Conservation (phyloP, 768 basidiomycete species). For the Pluteus cervinus region DNA sequence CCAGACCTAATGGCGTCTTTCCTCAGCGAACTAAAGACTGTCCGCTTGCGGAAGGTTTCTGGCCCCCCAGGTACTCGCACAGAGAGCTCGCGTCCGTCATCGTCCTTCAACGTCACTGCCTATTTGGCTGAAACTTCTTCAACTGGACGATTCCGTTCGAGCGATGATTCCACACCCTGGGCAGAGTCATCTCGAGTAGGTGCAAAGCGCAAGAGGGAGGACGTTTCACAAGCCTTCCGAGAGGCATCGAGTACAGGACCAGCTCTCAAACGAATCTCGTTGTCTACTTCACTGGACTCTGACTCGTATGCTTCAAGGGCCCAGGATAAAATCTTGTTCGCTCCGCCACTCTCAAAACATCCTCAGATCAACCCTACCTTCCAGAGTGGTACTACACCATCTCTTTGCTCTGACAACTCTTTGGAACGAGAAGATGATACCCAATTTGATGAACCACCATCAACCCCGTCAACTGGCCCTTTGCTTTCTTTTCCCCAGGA, state of each 20-base stretch:
- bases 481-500: conserved; percentile 8
- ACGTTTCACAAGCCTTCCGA: neutral
- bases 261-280: conserved; percentile 32
- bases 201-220: conserved; percentile 24
- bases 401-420: conserved; percentile 69
- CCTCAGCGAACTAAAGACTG: conserved; percentile 73
- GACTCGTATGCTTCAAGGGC: too few relatives aligned
- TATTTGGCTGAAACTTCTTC: conserved; percentile 5
- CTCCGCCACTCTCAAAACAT: conserved; percentile 15
- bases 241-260: conserved; percentile 15
- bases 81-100: neutral
- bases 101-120: too few relatives aligned
- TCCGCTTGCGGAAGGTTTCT: conserved; percentile 54
- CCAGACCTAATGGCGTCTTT: conserved; percentile 83
- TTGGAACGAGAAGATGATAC: conserved; percentile 40
- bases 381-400: conserved; percentile 49
- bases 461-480: conserved; percentile 32
- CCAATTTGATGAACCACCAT: conserved; percentile 43
- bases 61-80: conserved; percentile 9
- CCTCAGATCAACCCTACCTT: conserved; percentile 14
- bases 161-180: too few relatives aligned
- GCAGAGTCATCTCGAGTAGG: too few relatives aligned
- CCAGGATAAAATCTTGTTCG: too few relatives aligned
- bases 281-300: conserved; percentile 21
- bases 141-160: neutral